Conservation (phyloP, 164 flowering plant species). For the Annona cherimola region DNA sequence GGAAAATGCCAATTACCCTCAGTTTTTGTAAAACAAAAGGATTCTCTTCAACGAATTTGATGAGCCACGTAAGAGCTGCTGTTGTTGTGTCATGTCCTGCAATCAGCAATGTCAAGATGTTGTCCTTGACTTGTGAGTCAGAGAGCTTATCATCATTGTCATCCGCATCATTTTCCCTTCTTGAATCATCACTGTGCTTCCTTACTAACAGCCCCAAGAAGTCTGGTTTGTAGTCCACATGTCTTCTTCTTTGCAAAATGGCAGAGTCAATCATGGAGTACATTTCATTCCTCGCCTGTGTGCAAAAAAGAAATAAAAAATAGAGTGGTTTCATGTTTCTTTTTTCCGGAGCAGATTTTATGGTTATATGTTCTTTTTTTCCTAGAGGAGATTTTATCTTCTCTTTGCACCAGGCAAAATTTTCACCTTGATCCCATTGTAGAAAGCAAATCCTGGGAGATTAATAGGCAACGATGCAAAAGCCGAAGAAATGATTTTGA, state of each 20-base stretch:
- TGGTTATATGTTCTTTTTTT: neutral
- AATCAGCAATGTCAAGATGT: slow-evolving; percentile 50
- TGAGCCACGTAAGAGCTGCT: slow-evolving; percentile 64
- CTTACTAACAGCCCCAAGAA: slow-evolving; percentile 48
- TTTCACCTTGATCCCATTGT: slow-evolving; percentile 57
- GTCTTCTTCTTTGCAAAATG: slow-evolving; percentile 40
- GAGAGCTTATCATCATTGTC: slow-evolving; percentile 47
- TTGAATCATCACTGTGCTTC: slow-evolving; percentile 28
- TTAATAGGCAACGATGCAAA: slow-evolving; percentile 65
- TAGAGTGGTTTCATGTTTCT: neutral
- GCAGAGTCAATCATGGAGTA: slow-evolving; percentile 44
- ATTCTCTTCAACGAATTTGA: slow-evolving; percentile 60
- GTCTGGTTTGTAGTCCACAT: slow-evolving; percentile 34
- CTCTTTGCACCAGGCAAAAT: neutral
- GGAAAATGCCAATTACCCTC: slow-evolving; percentile 27
- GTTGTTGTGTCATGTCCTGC: slow-evolving; percentile 80
- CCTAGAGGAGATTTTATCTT: no score
- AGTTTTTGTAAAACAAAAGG: slow-evolving; percentile 43
- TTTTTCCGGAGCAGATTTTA: neutral
- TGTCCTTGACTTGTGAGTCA: slow-evolving; percentile 59
- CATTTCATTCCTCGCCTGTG: slow-evolving; percentile 60
- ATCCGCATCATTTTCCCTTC: slow-evolving; percentile 18
- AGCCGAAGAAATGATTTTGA: slow-evolving; percentile 54
- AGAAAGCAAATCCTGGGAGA: slow-evolving; percentile 62
- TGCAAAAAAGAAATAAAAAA: slow-evolving; percentile 3